Evolutionary conservation across 768 basidiomycete species (phyloP).

Genomic region (Macrocybe gigantea): DNA sequence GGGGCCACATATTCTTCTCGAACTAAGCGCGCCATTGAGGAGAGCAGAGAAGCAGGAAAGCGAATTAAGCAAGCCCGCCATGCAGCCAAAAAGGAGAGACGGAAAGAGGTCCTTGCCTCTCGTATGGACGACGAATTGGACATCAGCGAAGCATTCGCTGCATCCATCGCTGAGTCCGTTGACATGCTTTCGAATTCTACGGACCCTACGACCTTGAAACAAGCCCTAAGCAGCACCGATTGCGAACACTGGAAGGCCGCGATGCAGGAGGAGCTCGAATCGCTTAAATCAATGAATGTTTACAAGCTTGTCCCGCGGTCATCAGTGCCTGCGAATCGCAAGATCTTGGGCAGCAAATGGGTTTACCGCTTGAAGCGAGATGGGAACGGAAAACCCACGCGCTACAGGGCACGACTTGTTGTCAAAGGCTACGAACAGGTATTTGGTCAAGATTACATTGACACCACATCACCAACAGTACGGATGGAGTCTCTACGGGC

Average conservation of each 20-base stretch:
- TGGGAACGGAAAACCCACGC: constrained; percentile 20
- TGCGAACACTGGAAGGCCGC: constrained; percentile 16
- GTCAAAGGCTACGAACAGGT: constrained; percentile 35
- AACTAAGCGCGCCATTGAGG: no score
- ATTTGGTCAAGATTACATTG: constrained; percentile 33
- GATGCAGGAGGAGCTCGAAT: constrained; percentile 12
- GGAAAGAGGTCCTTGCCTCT: no score
- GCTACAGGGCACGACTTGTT: constrained; percentile 38
- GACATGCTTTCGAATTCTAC: no score
- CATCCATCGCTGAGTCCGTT: no score
- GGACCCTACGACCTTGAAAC: constrained; percentile 11
- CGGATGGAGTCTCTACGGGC: constrained; percentile 14
- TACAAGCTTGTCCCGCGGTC: constrained; percentile 20
- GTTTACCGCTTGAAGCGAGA: constrained; percentile 37
- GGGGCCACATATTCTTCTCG: no score
- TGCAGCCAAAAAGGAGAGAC: no score
- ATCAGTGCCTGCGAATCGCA: constrained; percentile 17
- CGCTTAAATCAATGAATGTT: constrained; percentile 13
- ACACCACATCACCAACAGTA: no score
- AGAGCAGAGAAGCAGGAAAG: not conserved
- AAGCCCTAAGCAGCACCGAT: constrained; percentile 12
- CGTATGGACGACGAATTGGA: no score
- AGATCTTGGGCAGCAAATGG: constrained; percentile 33
- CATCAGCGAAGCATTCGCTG: no score
- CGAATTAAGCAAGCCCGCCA: not conserved